A percentile compares a stretch with the other conserved stretches of the same genome.
Conservation (phyloP, 2,329 filamentous ascomycete species). For the Diaporthe vaccinii region DNA sequence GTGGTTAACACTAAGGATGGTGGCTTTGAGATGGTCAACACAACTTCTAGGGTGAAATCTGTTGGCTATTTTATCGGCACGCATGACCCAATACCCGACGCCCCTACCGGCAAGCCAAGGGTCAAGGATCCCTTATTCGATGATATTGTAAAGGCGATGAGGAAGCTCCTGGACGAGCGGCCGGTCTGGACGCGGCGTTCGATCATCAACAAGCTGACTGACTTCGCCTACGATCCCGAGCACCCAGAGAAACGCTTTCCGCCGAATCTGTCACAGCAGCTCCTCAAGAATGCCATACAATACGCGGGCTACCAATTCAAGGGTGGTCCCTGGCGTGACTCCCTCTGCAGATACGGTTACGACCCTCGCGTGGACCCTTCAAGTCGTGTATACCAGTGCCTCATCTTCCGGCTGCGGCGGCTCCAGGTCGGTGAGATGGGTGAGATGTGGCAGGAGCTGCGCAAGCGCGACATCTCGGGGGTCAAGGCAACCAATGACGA, state of each 20-base stretch:
- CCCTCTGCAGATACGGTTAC: constrained; percentile 85
- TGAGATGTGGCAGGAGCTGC: constrained; percentile 64
- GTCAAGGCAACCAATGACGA: constrained; percentile 46
- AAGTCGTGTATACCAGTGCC: constrained; percentile 87
- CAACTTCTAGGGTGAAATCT: constrained; percentile 68
- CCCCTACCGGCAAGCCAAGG: constrained; percentile 72
- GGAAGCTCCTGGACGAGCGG: constrained; percentile 76
- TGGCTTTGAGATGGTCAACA: constrained; percentile 67
- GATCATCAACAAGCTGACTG: constrained; percentile 77
- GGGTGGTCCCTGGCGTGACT: constrained; percentile 91
- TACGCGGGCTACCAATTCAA: constrained; percentile 94
- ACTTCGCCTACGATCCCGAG: constrained; percentile 45
- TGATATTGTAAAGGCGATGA: constrained; percentile 74
- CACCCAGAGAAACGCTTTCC: constrained; percentile 52
- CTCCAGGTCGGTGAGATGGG: constrained; percentile 61
- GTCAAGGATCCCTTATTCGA: constrained; percentile 73
- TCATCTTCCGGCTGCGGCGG: constrained; percentile 83
- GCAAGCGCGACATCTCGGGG: constrained; percentile 50
- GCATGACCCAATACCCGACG: constrained; percentile 70
- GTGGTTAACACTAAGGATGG: constrained; percentile 70
- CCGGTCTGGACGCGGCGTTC: constrained; percentile 91
- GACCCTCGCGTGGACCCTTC: constrained; percentile 85
- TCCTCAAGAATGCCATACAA: constrained; percentile 81
- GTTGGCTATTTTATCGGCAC: constrained; percentile 70
- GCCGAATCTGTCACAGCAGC: constrained; percentile 58